Conservation (phyloP, 1,139 yeast genomes). For the Pichia sp. region DNA sequence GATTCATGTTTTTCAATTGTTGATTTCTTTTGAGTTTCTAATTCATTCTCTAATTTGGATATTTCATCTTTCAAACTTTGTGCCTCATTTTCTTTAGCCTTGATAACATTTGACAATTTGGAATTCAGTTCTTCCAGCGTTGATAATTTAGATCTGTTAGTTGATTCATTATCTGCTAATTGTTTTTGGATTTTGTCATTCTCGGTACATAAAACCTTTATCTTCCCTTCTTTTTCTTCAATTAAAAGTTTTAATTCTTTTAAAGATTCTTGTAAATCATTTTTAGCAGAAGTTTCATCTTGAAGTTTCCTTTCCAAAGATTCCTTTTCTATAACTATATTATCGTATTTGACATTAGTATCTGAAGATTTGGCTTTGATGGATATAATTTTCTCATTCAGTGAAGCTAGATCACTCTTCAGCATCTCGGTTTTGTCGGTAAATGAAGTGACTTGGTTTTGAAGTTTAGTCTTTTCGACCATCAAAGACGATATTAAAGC, state of each 20-base stretch:
- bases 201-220: neutral
- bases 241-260: neutral
- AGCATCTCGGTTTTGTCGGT: neutral
- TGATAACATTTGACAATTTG: neutral
- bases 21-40: neutral
- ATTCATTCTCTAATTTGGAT: neutral
- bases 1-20: neutral
- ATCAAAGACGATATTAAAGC: neutral
- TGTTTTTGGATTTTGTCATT: neutral
- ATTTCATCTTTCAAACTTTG: neutral
- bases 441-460: neutral
- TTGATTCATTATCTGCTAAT: neutral
- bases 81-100: neutral
- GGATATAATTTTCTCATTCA: neutral
- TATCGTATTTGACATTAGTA: neutral
- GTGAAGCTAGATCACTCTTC: neutral
- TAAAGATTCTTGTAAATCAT: neutral
- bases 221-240: neutral
- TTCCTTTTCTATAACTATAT: neutral
- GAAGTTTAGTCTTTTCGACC: neutral
- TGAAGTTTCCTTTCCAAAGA: neutral
- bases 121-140: neutral
- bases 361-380: neutral
- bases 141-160: neutral
- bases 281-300: neutral